Base-by-base conservation (phyloP, 768 basidiomycete genomes). In the Boletus tylopilopsis region DNA sequence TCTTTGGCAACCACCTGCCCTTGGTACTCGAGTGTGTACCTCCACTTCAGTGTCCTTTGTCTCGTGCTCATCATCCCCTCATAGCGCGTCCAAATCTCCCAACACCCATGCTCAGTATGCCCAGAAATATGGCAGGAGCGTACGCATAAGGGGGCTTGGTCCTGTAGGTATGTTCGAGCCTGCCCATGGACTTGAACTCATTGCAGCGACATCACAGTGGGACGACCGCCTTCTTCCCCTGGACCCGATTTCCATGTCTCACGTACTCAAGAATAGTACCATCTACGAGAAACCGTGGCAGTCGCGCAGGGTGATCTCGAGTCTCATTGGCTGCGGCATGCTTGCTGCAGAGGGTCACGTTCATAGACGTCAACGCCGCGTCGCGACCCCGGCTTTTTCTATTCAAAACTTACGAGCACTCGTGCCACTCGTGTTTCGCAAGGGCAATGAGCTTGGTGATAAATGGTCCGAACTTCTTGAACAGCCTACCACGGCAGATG, bases 281-380 rank as follows among this genome's bases (percentile, higher is more conserved):
- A 72, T 82, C 32, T 93, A 90, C 61, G 85, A 90, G 62, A 95
- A 95, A 64, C 90, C 93, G 10, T 85, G 80, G 78, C 81, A 83
- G 54, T 86, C 90, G 2, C 81, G 92, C 22, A 72, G 75, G 39
- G 68, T 89, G 37, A 88, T 96, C 30, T 79, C 82, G 15, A 75
- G 78, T 47, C 77, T 94, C 50, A 87, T 96, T 50, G 93, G 93
- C 0, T 81, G 82, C 47, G 93, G 88, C 2, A 81, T 90, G 82
- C 78, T 91, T 22, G 80, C 85, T 16, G 84, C 87, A 3, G 90
- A 91, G 62, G 88, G 90, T 1, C 73, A 77, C 22, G 72, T 82
- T 16, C 90, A 95, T 69, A 87, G 79, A 57, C 83, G 90, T 32
- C 92, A 93, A 66, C 75, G 88, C 49, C 78, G 86, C 43, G 83